These are phyloP conservation scores for Pneumocystis murina DNA, from an alignment of 1,139 yeast species.

Conservation along the genomic window DNA sequence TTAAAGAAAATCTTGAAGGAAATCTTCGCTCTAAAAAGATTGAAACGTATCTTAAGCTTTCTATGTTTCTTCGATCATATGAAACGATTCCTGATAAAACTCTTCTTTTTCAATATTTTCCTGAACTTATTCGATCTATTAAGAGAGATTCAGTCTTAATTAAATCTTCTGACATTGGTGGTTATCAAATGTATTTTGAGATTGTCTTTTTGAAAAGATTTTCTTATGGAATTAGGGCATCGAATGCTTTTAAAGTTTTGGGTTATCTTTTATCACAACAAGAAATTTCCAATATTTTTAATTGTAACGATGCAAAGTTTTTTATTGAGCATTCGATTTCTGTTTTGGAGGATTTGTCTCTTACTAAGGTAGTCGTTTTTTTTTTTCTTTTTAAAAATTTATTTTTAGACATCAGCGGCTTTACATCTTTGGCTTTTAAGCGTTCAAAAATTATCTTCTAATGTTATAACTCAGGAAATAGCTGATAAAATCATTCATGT, in stretches of 20 bases:
- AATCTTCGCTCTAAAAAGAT: constrained; percentile 5
- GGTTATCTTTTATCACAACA: constrained; percentile 11
- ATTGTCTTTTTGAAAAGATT: constrained; percentile 7
- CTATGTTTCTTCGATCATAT: constrained; percentile 3
- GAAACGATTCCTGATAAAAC: constrained; percentile 4
- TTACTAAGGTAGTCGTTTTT: constrained; percentile 10
- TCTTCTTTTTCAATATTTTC: constrained; percentile 5
- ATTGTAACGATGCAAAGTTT: constrained; percentile 9
- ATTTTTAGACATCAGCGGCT: constrained; percentile 1
- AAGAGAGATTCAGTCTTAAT: constrained; percentile 12
- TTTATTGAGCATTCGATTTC: constrained; percentile 11
- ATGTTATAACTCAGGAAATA: constrained; percentile 3
- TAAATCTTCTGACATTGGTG: background rate
- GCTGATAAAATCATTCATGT: constrained; percentile 8
- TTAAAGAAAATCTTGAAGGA: constrained; percentile 2
- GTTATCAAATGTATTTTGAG: background rate
- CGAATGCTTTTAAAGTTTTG: constrained; percentile 13
- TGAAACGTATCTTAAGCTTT: constrained; percentile 7
- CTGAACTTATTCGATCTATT: constrained; percentile 10
- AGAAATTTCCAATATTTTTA: constrained; percentile 9
- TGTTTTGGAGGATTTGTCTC: constrained; percentile 10
- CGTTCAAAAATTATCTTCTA: constrained; percentile 5
- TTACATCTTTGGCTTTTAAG: constrained; percentile 9
- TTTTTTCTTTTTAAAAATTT: background rate
- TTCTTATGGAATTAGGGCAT: constrained; percentile 8